These are phyloP conservation scores for Cryptococcus sp. DNA, from an alignment of 1,284 basidiomycete species.

Conservation along the genomic window DNA sequence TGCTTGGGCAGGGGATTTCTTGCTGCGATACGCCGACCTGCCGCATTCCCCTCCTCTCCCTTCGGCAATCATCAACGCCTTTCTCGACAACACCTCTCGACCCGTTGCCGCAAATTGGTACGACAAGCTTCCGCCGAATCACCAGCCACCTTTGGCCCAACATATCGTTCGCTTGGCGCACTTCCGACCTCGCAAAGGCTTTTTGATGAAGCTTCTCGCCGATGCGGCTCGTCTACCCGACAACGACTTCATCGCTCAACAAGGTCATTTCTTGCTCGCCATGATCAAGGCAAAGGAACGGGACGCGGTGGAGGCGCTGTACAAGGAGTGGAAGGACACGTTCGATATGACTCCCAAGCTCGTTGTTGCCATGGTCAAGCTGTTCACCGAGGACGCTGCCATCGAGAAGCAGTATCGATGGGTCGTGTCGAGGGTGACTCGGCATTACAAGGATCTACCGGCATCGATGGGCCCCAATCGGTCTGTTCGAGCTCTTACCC, in stretches of 20 bases:
- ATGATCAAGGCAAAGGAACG: background rate
- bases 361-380: background rate
- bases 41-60: background rate
- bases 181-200: background rate
- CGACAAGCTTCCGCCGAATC: background rate
- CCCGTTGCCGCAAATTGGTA: background rate
- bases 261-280: background rate
- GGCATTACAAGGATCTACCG: too few species aligned
- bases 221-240: background rate
- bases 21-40: background rate
- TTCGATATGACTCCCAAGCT: background rate
- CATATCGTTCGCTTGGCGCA: slow-evolving; percentile 2
- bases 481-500: background rate
- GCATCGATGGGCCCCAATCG: too few species aligned
- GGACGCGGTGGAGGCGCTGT: background rate
- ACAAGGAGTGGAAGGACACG: background rate
- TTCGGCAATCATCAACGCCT: slow-evolving; percentile 2
- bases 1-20: background rate
- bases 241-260: background rate
- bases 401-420: background rate
- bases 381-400: background rate
- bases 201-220: background rate
- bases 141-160: slow-evolving; percentile 1
- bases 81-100: background rate
- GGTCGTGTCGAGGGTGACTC: background rate